Evolutionary conservation across 2,329 filamentous ascomycete species (phyloP), one percentile per base, ranked within the genome.

Genomic region (Talaromyces sp.): DNA sequence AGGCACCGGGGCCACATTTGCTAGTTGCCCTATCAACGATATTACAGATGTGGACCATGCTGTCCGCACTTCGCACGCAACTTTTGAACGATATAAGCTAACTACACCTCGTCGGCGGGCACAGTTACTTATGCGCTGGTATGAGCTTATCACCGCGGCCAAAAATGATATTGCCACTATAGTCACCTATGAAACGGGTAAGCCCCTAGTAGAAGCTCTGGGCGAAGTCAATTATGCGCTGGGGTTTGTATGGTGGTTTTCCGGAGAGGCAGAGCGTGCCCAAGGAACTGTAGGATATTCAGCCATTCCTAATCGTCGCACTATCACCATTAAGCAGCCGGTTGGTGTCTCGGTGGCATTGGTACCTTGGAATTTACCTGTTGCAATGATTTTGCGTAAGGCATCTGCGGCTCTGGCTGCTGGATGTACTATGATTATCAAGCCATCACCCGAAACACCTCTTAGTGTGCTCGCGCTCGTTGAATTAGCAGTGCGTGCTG

Each of bases 111-210:
- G 91, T 61, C 85, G 92, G 78, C 85, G 90, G 63, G 83, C 90
- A 57, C 87, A 86, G 75, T 79, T 94, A 71, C 81, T 96, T 67
- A 84, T 89, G 61, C 88, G 86, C 73, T 96, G 91, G 91, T 91
- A 91, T 76, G 87, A 94, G 67, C 80, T 94, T 66, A 87, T 95
- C 82, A 75, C 88, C 34, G 89, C 89, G 64, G 92, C 96, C 69
- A 82, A 85, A 54, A 90, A 93, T 33, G 92, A 96, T 72, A 81
- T 96, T 36, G 90, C 91, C 7, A 91, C 83, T 64, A 82, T 96
- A 64, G 92, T 96, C 70, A 95, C 91, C 44, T 91, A 89, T 87
- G 92, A 96, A 80, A 96, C 96, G 67, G 92, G 92, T 65, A 96
- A 96, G 80, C 90, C 92, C 1, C 71, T 90, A 31, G 85, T 89